Conservation (phyloP, 2,329 filamentous ascomycete species). For the Calonectria henricotiae region DNA sequence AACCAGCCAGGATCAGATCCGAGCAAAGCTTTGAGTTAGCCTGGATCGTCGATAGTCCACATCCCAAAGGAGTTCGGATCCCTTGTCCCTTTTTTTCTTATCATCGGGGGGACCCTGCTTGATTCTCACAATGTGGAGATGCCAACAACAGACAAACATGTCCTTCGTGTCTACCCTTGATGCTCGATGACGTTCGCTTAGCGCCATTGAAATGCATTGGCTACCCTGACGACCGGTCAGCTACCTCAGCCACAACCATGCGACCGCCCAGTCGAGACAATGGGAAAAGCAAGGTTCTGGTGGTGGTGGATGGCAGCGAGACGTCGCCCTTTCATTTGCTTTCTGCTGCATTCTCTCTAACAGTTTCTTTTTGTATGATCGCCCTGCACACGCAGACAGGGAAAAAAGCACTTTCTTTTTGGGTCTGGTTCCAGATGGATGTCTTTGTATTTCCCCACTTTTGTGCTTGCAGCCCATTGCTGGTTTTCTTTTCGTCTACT, state of each 20-base stretch:
- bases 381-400: neutral
- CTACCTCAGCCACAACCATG: constrained; percentile 19
- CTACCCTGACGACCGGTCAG: constrained; percentile 10
- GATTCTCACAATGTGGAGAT: constrained; percentile 8
- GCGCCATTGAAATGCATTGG: neutral
- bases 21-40: neutral
- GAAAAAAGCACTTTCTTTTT: neutral
- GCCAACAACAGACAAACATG: constrained; percentile 9
- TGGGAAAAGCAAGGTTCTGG: constrained; percentile 9
- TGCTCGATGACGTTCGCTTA: constrained; percentile 16
- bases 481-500: neutral
- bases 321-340: constrained; percentile 7
- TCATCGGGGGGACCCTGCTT: constrained; percentile 8
- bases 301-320: neutral
- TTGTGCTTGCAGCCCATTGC: neutral
- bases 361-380: neutral
- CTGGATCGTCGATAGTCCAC: neutral
- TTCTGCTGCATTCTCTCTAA: constrained; percentile 6
- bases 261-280: constrained; percentile 15
- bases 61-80: neutral
- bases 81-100: constrained; percentile 3
- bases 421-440: constrained; percentile 2
- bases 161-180: constrained; percentile 3
- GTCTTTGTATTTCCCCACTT: neutral
- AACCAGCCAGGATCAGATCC: neutral